Evolutionary conservation across 805 yeast genomes (phyloP).

Genomic region (Candida hispaniensis): DNA sequence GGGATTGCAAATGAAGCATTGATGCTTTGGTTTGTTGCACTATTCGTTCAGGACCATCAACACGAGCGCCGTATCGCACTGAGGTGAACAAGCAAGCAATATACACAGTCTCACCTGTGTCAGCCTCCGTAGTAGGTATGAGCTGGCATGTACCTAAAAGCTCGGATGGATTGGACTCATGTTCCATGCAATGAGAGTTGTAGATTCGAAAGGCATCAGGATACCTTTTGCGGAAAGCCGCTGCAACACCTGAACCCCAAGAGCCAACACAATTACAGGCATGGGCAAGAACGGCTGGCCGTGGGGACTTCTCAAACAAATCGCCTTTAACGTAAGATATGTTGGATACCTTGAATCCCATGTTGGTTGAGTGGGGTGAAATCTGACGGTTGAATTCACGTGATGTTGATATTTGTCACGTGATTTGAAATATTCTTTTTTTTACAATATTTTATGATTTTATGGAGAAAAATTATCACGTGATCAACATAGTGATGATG

Average conservation of each 20-base stretch:
- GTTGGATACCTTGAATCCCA: constrained; percentile 7
- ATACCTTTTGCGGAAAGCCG: constrained; percentile 40
- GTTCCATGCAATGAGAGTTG: constrained; percentile 31
- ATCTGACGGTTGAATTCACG: too few species aligned
- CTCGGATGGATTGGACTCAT: constrained; percentile 20
- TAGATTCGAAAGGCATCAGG: constrained; percentile 47
- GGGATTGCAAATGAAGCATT: constrained; percentile 35
- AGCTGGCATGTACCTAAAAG: constrained; percentile 47
- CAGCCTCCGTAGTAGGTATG: constrained; percentile 31
- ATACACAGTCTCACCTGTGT: constrained; percentile 18
- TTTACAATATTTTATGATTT: too few species aligned
- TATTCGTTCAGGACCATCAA: constrained; percentile 35
- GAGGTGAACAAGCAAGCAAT: constrained; percentile 69
- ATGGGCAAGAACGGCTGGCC: constrained; percentile 48
- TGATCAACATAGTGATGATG: too few species aligned
- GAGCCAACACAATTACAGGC: constrained; percentile 67
- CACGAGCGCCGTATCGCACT: constrained; percentile 37
- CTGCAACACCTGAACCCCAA: constrained; percentile 82
- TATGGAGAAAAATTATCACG: too few species aligned
- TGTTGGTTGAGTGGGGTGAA: too few species aligned
- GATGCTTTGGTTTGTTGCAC: constrained; percentile 41
- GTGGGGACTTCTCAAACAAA: constrained; percentile 33
- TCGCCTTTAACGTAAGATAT: constrained; percentile 43
- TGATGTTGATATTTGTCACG: too few species aligned
- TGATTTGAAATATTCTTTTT: too few species aligned